These are phyloP conservation scores for Omphalotus guepiniiformis DNA, from an alignment of 768 basidiomycete genomes.

Conservation along the genomic window DNA sequence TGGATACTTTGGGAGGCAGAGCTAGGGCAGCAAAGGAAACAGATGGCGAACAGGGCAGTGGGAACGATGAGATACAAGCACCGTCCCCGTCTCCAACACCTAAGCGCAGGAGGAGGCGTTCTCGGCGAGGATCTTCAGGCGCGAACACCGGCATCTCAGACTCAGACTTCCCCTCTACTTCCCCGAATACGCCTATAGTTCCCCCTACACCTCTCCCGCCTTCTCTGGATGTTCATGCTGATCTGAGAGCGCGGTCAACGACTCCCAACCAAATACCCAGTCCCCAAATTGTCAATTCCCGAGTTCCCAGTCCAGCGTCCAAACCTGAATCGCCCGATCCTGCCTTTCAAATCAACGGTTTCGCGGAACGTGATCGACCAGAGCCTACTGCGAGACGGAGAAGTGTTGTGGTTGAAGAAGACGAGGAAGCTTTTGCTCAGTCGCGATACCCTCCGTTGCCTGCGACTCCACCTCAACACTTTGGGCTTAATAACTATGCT, in stretches of 20 bases:
- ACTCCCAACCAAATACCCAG: slow-evolving; percentile 38
- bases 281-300: slow-evolving; percentile 13
- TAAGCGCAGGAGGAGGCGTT: slow-evolving; percentile 56
- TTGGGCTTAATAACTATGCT: slow-evolving; percentile 20
- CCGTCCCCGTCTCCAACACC: slow-evolving; percentile 39
- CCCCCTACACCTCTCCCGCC: slow-evolving; percentile 49
- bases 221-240: slow-evolving; percentile 31
- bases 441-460: slow-evolving; percentile 39
- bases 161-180: slow-evolving; percentile 42
- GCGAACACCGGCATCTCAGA: slow-evolving; percentile 46
- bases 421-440: slow-evolving; percentile 52
- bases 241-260: slow-evolving; percentile 37
- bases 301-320: slow-evolving; percentile 7
- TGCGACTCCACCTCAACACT: slow-evolving; percentile 32
- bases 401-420: slow-evolving; percentile 67
- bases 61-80: slow-evolving; percentile 48
- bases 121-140: slow-evolving; percentile 36
- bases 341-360: background rate
- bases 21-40: slow-evolving; percentile 45
- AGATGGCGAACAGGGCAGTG: slow-evolving; percentile 59
- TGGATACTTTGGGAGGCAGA: slow-evolving; percentile 57
- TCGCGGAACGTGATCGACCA: slow-evolving; percentile 31
- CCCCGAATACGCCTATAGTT: slow-evolving; percentile 59
- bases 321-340: slow-evolving; percentile 3
- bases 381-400: slow-evolving; percentile 46